phyloP scores from a whole-genome alignment of 2,329 filamentous ascomycete genomes.

The Plectosphaerella plurivora region DNA sequence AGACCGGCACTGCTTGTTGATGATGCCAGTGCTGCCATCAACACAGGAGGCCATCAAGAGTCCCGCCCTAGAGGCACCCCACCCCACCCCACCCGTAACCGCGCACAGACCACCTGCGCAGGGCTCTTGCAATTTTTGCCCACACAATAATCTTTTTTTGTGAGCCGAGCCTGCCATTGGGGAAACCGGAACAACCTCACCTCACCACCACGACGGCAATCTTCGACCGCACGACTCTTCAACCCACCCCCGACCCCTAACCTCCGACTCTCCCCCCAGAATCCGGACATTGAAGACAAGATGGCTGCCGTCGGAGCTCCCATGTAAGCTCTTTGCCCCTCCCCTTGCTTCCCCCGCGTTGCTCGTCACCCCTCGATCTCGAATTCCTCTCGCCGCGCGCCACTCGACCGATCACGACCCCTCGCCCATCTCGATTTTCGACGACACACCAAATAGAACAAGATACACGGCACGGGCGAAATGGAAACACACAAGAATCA shows the following conservation, averaged over 20 bases:
- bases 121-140: slow-evolving; percentile 5
- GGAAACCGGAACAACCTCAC: slow-evolving; percentile 8
- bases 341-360: background rate
- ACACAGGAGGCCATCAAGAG: background rate
- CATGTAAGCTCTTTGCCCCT: slow-evolving; percentile 46
- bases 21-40: too few species aligned
- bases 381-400: background rate
- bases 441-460: background rate
- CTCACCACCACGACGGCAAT: slow-evolving; percentile 18
- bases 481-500: background rate
- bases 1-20: too few species aligned
- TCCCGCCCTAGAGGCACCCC: background rate
- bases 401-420: too few species aligned
- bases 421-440: background rate
- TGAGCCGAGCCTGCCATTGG: slow-evolving; percentile 1
- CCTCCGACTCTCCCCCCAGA: slow-evolving; percentile 8
- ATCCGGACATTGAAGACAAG: slow-evolving; percentile 34
- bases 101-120: slow-evolving; percentile 8
- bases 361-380: background rate
- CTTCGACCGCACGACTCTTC: slow-evolving; percentile 29
- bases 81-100: background rate
- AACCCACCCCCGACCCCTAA: slow-evolving; percentile 21
- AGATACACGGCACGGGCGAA: background rate
- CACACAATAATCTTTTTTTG: slow-evolving; percentile 3
- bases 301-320: slow-evolving; percentile 59